These are phyloP conservation scores for Clavariopsis aquatica DNA, from an alignment of 495 filamentous ascomycete species.

Conservation along the genomic window DNA sequence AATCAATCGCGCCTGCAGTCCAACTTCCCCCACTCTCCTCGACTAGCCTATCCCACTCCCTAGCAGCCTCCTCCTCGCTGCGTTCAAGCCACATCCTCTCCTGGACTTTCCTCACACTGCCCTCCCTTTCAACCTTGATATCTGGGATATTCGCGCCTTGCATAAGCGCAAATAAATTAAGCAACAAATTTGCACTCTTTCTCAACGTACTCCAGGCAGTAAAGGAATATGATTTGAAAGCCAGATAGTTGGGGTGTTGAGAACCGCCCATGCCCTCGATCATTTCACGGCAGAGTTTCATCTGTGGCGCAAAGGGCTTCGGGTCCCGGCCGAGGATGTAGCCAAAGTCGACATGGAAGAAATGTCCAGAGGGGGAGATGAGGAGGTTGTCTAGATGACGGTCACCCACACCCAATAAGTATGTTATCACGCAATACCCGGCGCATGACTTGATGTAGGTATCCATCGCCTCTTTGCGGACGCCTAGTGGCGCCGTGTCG, in stretches of 20 bases:
- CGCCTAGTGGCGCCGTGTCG: slow-evolving; percentile 74
- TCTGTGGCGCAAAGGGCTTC: slow-evolving; percentile 92
- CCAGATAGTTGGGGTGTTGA: slow-evolving; percentile 71
- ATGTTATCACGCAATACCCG: slow-evolving; percentile 98
- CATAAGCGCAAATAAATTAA: slow-evolving; percentile 97
- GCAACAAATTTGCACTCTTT: slow-evolving; percentile 85
- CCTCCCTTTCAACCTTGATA: slow-evolving; percentile 87
- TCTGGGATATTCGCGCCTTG: slow-evolving; percentile 95
- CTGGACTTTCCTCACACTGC: slow-evolving; percentile 89
- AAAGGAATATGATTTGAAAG: slow-evolving; percentile 94
- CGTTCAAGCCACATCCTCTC: slow-evolving; percentile 92
- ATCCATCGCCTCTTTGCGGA: slow-evolving; percentile 90
- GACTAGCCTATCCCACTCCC: slow-evolving; percentile 82
- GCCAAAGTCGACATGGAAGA: slow-evolving; percentile 98
- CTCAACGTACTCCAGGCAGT: slow-evolving; percentile 90
- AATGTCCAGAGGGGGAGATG: slow-evolving; percentile 84
- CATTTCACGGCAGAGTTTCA: slow-evolving; percentile 98
- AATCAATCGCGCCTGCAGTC: slow-evolving; percentile 91
- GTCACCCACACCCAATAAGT: slow-evolving; percentile 96
- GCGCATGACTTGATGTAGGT: slow-evolving; percentile 95
- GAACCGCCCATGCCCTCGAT: slow-evolving; percentile 95
- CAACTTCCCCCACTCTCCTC: slow-evolving; percentile 85
- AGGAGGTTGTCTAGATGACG: slow-evolving; percentile 95
- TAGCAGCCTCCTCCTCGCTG: slow-evolving; percentile 89
- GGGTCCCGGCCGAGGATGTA: slow-evolving; percentile 97